Evolutionary conservation across 2,329 filamentous ascomycete genomes (phyloP).

Genomic region (Fusarium denticulatum): DNA sequence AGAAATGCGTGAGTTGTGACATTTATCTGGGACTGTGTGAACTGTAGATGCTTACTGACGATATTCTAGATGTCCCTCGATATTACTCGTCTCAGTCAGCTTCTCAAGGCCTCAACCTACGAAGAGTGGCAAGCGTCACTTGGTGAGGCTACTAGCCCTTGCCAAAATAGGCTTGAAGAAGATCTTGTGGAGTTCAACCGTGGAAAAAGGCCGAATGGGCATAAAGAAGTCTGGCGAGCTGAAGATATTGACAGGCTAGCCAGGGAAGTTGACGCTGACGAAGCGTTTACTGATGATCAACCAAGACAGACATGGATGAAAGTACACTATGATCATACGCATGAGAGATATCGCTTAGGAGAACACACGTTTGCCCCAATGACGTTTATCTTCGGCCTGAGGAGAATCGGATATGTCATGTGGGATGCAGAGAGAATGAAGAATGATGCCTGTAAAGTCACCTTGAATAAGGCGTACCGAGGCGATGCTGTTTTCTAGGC

Average conservation of each 20-base stretch:
- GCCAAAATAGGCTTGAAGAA: slow-evolving; percentile 23
- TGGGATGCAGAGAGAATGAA: slow-evolving; percentile 37
- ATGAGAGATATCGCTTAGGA: slow-evolving; percentile 29
- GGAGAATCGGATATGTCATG: slow-evolving; percentile 35
- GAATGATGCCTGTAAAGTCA: slow-evolving; percentile 22
- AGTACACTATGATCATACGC: slow-evolving; percentile 26
- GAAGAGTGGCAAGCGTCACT: slow-evolving; percentile 35
- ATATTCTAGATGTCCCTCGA: slow-evolving; percentile 27
- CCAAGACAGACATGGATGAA: slow-evolving; percentile 32
- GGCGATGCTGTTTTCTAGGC: slow-evolving; percentile 31
- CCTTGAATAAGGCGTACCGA: slow-evolving; percentile 30
- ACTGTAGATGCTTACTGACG: background rate
- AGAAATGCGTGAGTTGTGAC: slow-evolving; percentile 28
- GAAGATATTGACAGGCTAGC: slow-evolving; percentile 35
- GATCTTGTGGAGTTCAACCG: slow-evolving; percentile 32
- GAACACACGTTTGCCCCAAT: slow-evolving; percentile 26
- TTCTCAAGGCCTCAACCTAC: slow-evolving; percentile 25
- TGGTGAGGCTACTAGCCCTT: background rate
- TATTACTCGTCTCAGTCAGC: slow-evolving; percentile 16
- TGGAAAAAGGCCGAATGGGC: background rate
- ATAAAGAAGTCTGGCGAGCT: slow-evolving; percentile 13
- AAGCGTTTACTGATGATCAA: slow-evolving; percentile 20
- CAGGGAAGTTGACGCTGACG: slow-evolving; percentile 26
- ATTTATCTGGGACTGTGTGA: too few relatives aligned
- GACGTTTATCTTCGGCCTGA: slow-evolving; percentile 32